Base-by-base conservation (phyloP, 495 filamentous ascomycete genomes). In the Xylaria bambusicola region DNA sequence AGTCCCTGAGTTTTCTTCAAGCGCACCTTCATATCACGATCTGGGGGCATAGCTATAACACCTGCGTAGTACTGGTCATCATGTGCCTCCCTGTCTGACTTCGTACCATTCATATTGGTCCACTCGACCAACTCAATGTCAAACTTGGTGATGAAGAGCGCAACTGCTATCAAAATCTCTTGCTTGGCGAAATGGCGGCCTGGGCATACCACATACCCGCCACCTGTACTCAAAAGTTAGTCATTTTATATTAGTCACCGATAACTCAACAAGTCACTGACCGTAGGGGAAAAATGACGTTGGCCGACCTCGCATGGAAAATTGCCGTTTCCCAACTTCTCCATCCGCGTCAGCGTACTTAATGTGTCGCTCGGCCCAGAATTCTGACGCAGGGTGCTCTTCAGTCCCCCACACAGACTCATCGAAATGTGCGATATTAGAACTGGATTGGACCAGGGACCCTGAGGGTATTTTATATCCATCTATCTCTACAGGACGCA, bases 101-200 rank as follows among this genome's bases (percentile, higher is more conserved):
- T 45, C 1, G 49, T 59, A 0, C 69, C 70, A 48, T 74, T 64
- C 17, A 52, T 7, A 0, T 52, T 60, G 1, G 49, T 56, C 65
- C 67, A 72, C 17, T 70, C 63, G 1, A 68, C 61, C 6, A 82
- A 71, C 36, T 80, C 71, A 55, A 85, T 71, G 31, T 86, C 77
- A 73, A 83, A 85, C 60, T 77, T 68, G 8, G 75, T 67, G 7
- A 85, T 60, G 20, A 86, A 70, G 3, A 79, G 67, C 23, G 78
- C 80, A 2, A 77, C 65, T 6, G 80, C 72, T n/a, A 73, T 59
- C 26, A 86, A 55, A 13, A 83, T 77, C 57, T 81, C 70, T 48
- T 71, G 67, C 65, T 84, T 80, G 0, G 77, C 78, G 53, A 84
- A 80, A 29, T 67, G 59, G 21, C 78, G 77, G 24, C 81, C 75